phyloP scores from a whole-genome alignment of 768 basidiomycete species.

The Sarcodon aspratus region DNA sequence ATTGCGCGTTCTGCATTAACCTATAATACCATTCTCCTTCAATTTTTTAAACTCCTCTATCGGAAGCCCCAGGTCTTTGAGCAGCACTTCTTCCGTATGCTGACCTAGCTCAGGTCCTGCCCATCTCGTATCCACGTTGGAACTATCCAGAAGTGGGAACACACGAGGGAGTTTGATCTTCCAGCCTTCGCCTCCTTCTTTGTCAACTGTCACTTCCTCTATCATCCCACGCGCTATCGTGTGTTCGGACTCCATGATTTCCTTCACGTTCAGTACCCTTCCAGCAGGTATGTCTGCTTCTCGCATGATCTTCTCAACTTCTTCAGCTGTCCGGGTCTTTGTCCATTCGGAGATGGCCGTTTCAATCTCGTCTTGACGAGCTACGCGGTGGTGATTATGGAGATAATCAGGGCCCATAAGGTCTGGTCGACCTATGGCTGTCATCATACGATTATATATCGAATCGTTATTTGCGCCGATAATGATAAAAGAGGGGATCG shows the following conservation, averaged over 20 bases:
- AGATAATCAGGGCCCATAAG: slow-evolving; percentile 42
- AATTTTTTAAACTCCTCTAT: slow-evolving; percentile 14
- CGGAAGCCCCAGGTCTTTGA: slow-evolving; percentile 15
- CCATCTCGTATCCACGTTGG: slow-evolving; percentile 48
- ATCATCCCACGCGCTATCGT: slow-evolving; percentile 41
- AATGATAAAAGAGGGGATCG: slow-evolving; percentile 43
- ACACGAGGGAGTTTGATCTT: slow-evolving; percentile 57
- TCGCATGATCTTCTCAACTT: slow-evolving; percentile 39
- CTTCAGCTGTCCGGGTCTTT: slow-evolving; percentile 31
- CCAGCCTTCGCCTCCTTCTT: slow-evolving; percentile 31
- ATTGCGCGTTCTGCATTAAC: slow-evolving; percentile 4
- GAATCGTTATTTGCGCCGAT: slow-evolving; percentile 67
- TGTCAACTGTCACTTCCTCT: slow-evolving; percentile 43
- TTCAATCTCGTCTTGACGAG: slow-evolving; percentile 41
- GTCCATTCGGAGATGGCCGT: slow-evolving; percentile 55
- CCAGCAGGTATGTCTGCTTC: slow-evolving; percentile 52
- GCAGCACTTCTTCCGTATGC: slow-evolving; percentile 21
- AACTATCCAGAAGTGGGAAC: slow-evolving; percentile 51
- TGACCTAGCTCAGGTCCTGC: slow-evolving; percentile 58
- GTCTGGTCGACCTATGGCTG: slow-evolving; percentile 43
- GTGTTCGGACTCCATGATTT: slow-evolving; percentile 50
- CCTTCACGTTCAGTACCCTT: slow-evolving; percentile 49
- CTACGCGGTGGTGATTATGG: slow-evolving; percentile 30
- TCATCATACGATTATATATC: slow-evolving; percentile 59
- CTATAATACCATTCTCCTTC: slow-evolving; percentile 13